These are phyloP conservation scores for Zarea fungicola DNA, from an alignment of 2,329 filamentous ascomycete genomes.

Conservation along the genomic window DNA sequence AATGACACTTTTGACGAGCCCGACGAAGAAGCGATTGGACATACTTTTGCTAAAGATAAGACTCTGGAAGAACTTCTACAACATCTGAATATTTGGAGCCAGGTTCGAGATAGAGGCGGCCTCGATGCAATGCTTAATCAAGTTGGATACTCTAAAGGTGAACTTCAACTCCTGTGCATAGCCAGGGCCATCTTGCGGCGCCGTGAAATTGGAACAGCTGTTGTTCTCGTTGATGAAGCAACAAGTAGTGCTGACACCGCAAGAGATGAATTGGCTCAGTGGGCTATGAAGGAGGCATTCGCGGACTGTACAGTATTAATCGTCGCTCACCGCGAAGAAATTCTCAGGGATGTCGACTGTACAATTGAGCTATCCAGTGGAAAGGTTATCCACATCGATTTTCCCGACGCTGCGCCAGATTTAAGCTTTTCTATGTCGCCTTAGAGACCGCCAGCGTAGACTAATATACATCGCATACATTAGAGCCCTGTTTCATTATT, in stretches of 20 bases:
- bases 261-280: neutral
- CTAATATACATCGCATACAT: too few relatives aligned
- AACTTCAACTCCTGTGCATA: slow-evolving; percentile 9
- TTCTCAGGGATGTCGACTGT: too few relatives aligned
- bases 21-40: slow-evolving; percentile 15
- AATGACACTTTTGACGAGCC: neutral
- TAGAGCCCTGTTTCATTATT: too few relatives aligned
- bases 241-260: slow-evolving; percentile 5
- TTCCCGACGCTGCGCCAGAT: too few relatives aligned
- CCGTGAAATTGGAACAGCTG: slow-evolving; percentile 4
- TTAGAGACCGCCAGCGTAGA: too few relatives aligned
- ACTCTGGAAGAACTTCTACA: slow-evolving; percentile 32
- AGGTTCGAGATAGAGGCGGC: slow-evolving; percentile 29
- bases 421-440: too few relatives aligned
- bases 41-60: slow-evolving; percentile 15
- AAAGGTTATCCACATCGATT: too few relatives aligned
- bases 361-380: too few relatives aligned
- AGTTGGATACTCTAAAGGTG: slow-evolving; percentile 27
- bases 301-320: neutral
- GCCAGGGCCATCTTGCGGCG: slow-evolving; percentile 14
- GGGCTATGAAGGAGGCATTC: neutral
- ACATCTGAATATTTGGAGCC: slow-evolving; percentile 34
- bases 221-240: slow-evolving; percentile 2
- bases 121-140: slow-evolving; percentile 26
- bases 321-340: slow-evolving; percentile 5